These are phyloP conservation scores for Penicillium sp. DNA, from an alignment of 2,329 filamentous ascomycete species.

Conservation along the genomic window DNA sequence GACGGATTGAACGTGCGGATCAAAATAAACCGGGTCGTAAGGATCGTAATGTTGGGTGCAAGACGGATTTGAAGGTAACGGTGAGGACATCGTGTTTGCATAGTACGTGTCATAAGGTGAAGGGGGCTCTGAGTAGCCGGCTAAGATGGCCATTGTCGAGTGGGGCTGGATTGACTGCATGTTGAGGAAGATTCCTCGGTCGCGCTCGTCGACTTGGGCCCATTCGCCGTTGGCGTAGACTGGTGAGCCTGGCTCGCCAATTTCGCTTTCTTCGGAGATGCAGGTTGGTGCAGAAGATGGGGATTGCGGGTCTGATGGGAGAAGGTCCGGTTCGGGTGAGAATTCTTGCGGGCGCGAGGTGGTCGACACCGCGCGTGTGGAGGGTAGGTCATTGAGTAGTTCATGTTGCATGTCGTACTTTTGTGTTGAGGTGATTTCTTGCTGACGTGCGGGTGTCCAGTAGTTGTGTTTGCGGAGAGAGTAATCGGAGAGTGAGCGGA, in stretches of 20 bases:
- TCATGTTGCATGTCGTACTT: constrained; percentile 25
- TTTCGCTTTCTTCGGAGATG: constrained; percentile 32
- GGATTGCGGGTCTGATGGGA: constrained; percentile 7
- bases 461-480: constrained; percentile 23
- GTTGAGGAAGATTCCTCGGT: constrained; percentile 29
- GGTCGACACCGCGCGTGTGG: constrained; percentile 33
- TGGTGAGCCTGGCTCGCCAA: constrained; percentile 38
- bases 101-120: constrained; percentile 22
- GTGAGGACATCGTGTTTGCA: constrained; percentile 20
- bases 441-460: constrained; percentile 15
- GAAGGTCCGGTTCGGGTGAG: constrained; percentile 17
- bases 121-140: constrained; percentile 5
- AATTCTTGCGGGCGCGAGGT: constrained; percentile 30
- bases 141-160: background rate
- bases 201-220: constrained; percentile 31
- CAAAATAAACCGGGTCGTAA: constrained; percentile 28
- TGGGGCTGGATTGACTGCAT: constrained; percentile 4
- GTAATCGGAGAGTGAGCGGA: constrained; percentile 29
- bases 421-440: constrained; percentile 5
- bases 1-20: constrained; percentile 32
- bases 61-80: background rate
- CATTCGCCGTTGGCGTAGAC: constrained; percentile 34
- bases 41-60: constrained; percentile 20
- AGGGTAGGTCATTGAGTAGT: constrained; percentile 28
- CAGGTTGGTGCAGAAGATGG: constrained; percentile 26